Evolutionary conservation across 1,284 basidiomycete genomes (phyloP), one percentile per base, ranked within the genome.

Genomic region (Marasmius sp.): DNA sequence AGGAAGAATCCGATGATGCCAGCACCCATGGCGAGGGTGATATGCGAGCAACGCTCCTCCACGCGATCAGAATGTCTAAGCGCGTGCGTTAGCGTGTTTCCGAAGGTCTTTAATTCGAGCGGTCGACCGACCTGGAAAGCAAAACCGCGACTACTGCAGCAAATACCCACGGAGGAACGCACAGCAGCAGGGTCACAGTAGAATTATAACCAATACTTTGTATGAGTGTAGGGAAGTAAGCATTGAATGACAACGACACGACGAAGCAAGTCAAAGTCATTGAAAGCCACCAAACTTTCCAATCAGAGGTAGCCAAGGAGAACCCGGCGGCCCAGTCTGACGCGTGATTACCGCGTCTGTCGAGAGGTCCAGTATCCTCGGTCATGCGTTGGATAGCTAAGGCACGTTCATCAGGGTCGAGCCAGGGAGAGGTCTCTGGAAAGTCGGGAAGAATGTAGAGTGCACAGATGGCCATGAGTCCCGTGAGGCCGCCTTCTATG

Each of bases 401-500:
- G 6, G 82, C 77, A 39, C 81, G 79, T 71, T 94, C 93, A 41
- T 82, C 71, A 2, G 81, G 79, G 16, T 84, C 82, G 14, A 92
- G 79, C 85, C 86, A 90, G 6, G 78, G 76, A 34, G 82, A 79
- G 0, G 79, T 84, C 52, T 81, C 74, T 2, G 89, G 89, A 69
- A 94, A 91, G 72, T 94, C 92, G 8, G 92, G 92, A 6, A 94
- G 84, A 62, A 93, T 79, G 70, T 87, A 87, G 57, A 88, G 81
- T 3, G 89, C 80, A 38, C 77, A 64, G 51, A 87, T 64, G 18
- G 89, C 89, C 39, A 91, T 80, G 45, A 83, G 71, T 62, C 92
- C 82, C 0, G 89, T 91, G 36, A 90, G 69, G 0, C 78, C 77
- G n/a, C 89, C 89, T 74, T 92, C 87, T 58, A 91, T 84, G 69